A percentile compares a stretch with the other conserved stretches of the same genome.
Evolutionary conservation across 225 moss, liverwort and hornwort species (phyloP).

Genomic region (Pseudisothecium myosuroides): DNA sequence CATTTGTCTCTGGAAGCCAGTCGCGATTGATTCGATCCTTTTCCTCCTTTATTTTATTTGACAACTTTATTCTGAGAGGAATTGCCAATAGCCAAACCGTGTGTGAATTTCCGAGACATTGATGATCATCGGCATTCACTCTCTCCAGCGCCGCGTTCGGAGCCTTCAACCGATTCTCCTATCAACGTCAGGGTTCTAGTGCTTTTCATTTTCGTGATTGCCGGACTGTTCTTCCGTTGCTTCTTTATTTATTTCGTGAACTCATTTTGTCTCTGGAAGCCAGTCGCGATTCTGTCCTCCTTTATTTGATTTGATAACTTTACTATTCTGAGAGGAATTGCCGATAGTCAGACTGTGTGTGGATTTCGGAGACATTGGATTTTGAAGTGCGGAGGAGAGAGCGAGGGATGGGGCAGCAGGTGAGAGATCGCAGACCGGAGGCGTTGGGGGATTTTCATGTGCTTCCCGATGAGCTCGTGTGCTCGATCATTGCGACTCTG

Average conservation of each 20-base stretch:
- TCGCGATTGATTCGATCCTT: background rate
- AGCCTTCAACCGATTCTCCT: background rate
- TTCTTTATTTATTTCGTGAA: background rate
- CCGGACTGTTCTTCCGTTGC: background rate
- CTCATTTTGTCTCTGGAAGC: background rate
- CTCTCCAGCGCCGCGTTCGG: background rate
- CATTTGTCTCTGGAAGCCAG: background rate
- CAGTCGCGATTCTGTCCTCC: background rate
- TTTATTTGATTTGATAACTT: background rate
- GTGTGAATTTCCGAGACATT: background rate
- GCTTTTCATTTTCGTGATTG: background rate
- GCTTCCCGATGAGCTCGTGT: conserved; percentile 63
- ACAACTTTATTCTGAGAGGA: background rate
- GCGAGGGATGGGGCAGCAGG: conserved; percentile 17
- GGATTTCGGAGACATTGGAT: background rate
- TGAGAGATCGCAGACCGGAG: conserved; percentile 49
- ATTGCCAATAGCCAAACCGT: background rate
- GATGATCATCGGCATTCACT: background rate
- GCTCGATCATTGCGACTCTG: conserved; percentile 42
- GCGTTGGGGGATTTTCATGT: conserved; percentile 50
- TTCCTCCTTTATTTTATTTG: background rate
- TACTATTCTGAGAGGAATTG: background rate
- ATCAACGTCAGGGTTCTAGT: background rate
- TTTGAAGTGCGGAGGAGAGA: background rate
- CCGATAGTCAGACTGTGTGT: background rate